Evolutionary conservation across 2,329 filamentous ascomycete genomes (phyloP), one percentile per base, ranked within the genome.

Genomic region (Diaporthe aspalathi): DNA sequence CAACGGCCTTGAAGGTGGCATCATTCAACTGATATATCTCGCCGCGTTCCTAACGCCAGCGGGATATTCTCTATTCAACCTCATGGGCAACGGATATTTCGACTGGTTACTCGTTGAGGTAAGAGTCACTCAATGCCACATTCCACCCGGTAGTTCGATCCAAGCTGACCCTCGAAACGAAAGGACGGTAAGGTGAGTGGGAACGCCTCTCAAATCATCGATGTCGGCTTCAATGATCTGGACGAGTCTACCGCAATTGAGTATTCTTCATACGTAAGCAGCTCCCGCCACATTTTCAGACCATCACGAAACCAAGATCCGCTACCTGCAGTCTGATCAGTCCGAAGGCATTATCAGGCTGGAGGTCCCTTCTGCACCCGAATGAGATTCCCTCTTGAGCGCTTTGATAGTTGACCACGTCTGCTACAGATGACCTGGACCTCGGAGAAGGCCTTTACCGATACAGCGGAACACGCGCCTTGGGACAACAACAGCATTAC

Each of bases 101-200:
- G 50, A 53, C 50, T 53, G 50, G 50, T 29, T 53, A 24, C 24
- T 53, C 20, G 24, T 53, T 29, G 50, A 53, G 50, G 50, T 53
- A 32, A 17, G 14, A 29, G 16, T 16, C 1, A 29, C 20, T 9
- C 16, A 29, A 20, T 9, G 9, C 16, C 20, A 17, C 17, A 6
- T 16, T 7, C 20, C 14, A 53, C 27, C 9, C 2, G 6, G 6
- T 17, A 20, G 16, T 14, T 53, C 24, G 16, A 29, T 29, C 24
- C 7, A 53, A n/a, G 27, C 50, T 32, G 24, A 53, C 27, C 16
- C 49, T 9, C 17, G 24, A 16, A 29, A 53, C 27, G 4, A 53
- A 27, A 53, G 50, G 50, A 29, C 24, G 50, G 50, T 4, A 53
- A 53, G 27, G 50, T 53, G 24, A 53, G 50, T 24, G 50, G 50